Evolutionary conservation across 2,329 filamentous ascomycete genomes (phyloP).

Genomic region (Scedosporium minutisporum): DNA sequence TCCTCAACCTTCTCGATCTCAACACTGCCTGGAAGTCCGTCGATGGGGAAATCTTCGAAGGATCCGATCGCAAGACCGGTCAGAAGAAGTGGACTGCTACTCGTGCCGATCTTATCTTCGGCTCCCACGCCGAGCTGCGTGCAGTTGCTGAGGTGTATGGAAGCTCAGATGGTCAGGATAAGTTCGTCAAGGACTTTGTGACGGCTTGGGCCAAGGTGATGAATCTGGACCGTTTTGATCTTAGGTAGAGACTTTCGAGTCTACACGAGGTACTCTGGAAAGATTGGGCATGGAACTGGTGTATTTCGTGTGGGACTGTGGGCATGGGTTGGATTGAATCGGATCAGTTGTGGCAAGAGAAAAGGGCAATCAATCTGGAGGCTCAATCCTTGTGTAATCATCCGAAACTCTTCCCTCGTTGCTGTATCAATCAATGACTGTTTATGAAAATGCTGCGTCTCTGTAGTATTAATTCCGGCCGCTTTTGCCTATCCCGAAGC

Average conservation of each 20-base stretch:
- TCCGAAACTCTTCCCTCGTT: too few relatives aligned
- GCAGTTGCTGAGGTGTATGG: conserved; percentile 63
- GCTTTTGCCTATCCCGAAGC: too few relatives aligned
- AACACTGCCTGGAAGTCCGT: conserved; percentile 47
- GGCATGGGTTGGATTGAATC: too few relatives aligned
- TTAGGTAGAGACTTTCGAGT: conserved; percentile 15
- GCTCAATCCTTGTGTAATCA: too few relatives aligned
- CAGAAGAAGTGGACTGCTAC: conserved; percentile 59
- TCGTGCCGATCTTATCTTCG: conserved; percentile 61
- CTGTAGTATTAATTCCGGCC: too few relatives aligned
- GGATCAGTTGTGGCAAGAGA: too few relatives aligned
- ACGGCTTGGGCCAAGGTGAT: conserved; percentile 65
- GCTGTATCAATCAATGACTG: too few relatives aligned
- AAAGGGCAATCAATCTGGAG: too few relatives aligned
- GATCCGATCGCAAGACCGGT: conserved; percentile 55
- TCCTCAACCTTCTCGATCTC: conserved; percentile 66
- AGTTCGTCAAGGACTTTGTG: conserved; percentile 64
- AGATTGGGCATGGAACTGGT: too few relatives aligned
- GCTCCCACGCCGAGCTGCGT: conserved; percentile 64
- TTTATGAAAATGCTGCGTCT: too few relatives aligned
- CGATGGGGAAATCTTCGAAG: conserved; percentile 49
- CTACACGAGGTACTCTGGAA: too few relatives aligned
- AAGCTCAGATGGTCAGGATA: conserved; percentile 45
- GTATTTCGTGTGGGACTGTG: too few relatives aligned
- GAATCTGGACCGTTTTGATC: conserved; percentile 62